phyloP scores from a whole-genome alignment of 495 filamentous ascomycete genomes.

The Cetradonia linearis region DNA sequence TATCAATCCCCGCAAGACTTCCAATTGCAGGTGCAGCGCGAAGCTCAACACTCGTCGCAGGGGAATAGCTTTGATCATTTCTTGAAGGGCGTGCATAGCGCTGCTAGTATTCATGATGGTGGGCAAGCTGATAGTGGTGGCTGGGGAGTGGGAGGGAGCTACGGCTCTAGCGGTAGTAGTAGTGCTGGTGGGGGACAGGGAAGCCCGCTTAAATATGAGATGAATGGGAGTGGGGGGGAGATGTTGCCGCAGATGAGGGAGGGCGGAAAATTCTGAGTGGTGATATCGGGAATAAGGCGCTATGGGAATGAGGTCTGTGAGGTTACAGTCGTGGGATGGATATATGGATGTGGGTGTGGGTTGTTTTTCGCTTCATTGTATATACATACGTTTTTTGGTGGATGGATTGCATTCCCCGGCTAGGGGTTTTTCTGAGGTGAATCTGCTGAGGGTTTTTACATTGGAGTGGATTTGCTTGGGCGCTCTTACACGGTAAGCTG shows the following conservation, averaged over 20 bases:
- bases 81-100: constrained; percentile 20
- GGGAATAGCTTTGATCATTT: constrained; percentile 18
- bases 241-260: constrained; percentile 26
- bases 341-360: not conserved
- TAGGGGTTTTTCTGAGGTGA: not conserved
- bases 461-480: too few species aligned
- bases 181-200: constrained; percentile 14
- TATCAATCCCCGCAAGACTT: constrained; percentile 26
- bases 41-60: constrained; percentile 20
- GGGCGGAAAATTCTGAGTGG: constrained; percentile 7
- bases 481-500: not conserved
- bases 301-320: not conserved
- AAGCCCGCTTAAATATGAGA: constrained; percentile 23
- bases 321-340: not conserved
- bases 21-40: constrained; percentile 22
- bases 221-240: constrained; percentile 21
- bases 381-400: not conserved
- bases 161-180: constrained; percentile 10
- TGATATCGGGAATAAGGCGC: not conserved
- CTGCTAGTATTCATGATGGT: not conserved
- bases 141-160: not conserved
- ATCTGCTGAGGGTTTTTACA: too few species aligned
- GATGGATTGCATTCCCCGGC: not conserved
- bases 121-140: not conserved
- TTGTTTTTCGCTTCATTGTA: not conserved